Percentiles rank a stretch among this genome's conserved stretches.
These are phyloP conservation scores for Penicillium sclerotigenum DNA, from an alignment of 2,329 filamentous ascomycete genomes.

Conservation along the genomic window DNA sequence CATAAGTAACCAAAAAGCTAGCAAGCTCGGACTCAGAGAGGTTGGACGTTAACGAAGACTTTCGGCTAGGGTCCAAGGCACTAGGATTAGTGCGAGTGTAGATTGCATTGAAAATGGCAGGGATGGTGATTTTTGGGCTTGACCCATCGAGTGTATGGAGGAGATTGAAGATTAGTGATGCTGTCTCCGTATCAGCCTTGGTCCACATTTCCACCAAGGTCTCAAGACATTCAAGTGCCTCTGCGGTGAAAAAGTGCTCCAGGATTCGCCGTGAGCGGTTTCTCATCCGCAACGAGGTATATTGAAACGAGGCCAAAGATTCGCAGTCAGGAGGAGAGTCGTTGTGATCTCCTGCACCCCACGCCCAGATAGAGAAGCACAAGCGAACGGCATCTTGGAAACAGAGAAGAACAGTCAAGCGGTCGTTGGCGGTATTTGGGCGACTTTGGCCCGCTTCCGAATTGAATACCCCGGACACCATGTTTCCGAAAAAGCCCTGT, in stretches of 20 bases:
- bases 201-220: conserved; percentile 85
- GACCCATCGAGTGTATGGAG: conserved; percentile 89
- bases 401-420: conserved; percentile 88
- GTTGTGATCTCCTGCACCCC: conserved; percentile 61
- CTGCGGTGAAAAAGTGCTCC: conserved; percentile 88
- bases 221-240: conserved; percentile 89
- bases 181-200: conserved; percentile 50
- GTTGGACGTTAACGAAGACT: conserved; percentile 84
- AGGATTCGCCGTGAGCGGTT: conserved; percentile 83
- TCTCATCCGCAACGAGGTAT: conserved; percentile 85
- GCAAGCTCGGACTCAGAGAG: conserved; percentile 80
- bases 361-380: conserved; percentile 92
- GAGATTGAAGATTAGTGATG: conserved; percentile 72
- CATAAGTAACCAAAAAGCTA: conserved; percentile 86
- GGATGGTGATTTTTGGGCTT: conserved; percentile 84
- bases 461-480: conserved; percentile 87
- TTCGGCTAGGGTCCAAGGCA: conserved; percentile 72
- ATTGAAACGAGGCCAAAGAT: conserved; percentile 78
- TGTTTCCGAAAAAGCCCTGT: conserved; percentile 88
- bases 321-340: conserved; percentile 56
- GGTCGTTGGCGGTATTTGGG: conserved; percentile 83
- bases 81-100: conserved; percentile 88
- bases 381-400: conserved; percentile 94
- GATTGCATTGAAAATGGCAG: conserved; percentile 91
- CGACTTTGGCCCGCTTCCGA: conserved; percentile 73